Conservation (phyloP, 2,329 filamentous ascomycete species). For the Bipolaris zeicola region DNA sequence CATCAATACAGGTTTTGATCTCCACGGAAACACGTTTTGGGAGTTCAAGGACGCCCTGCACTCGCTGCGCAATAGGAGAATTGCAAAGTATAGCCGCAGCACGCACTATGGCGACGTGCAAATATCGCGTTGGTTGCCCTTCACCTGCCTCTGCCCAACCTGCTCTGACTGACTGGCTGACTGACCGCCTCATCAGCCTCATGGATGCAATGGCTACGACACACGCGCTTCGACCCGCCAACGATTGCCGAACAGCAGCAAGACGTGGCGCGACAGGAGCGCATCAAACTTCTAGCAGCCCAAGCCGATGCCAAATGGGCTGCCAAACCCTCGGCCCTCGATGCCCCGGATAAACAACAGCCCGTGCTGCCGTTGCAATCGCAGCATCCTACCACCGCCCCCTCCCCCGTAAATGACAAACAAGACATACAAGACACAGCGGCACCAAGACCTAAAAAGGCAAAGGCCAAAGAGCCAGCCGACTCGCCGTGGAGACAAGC, state of each 20-base stretch:
- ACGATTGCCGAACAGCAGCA: conserved; percentile 63
- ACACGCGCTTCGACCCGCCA: conserved; percentile 63
- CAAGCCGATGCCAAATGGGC: conserved; percentile 67
- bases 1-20: conserved; percentile 59
- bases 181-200: conserved; percentile 53
- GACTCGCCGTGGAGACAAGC: conserved; percentile 51
- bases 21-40: conserved; percentile 70
- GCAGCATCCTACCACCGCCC: conserved; percentile 50
- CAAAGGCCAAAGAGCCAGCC: conserved; percentile 36
- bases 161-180: too few species aligned
- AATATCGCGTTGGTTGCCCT: conserved; percentile 56
- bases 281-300: conserved; percentile 64
- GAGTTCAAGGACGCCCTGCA: conserved; percentile 66
- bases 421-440: conserved; percentile 39
- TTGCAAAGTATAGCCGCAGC: conserved; percentile 60
- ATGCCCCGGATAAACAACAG: conserved; percentile 59
- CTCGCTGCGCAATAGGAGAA: conserved; percentile 60
- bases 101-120: conserved; percentile 65
- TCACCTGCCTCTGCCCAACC: neutral
- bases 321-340: conserved; percentile 63
- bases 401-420: conserved; percentile 40
- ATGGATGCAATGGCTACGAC: conserved; percentile 72
- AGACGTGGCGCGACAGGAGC: conserved; percentile 62
- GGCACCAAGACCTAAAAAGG: conserved; percentile 28
- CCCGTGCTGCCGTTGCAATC: conserved; percentile 53